Base-by-base conservation (phyloP, 345 rosid species). In the Pistacia atlantica region DNA sequence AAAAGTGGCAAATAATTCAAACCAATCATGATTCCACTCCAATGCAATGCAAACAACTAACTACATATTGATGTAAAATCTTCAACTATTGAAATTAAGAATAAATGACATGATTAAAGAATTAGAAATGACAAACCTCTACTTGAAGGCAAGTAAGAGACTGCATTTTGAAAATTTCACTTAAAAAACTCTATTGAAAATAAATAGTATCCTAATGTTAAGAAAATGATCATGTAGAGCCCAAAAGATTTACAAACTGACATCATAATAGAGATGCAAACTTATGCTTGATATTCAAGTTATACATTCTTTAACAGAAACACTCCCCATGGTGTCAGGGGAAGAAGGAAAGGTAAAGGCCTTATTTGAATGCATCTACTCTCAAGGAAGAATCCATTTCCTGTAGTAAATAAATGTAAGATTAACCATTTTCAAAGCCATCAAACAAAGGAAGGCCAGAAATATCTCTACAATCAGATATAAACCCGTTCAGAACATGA, bases 21-120 rank as follows among this genome's bases (percentile, higher is more conserved):
- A 59, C 16, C n/a, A 71, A 68, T n/a, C 35, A 73, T 17, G 13
- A 78, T 62, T 63, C 72, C 73, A 62, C 55, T 63, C 33, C 46
- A 42, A 42, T 42, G 46, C 49, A 55, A 51, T 45, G 31, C 54
- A 12, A 65, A 61, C 67, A 38, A 35, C 6, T 4, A 71, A 65
- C 7, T 48, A 11, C 59, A 63, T 49, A 74, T 33, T 18, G 25
- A 25, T 25, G 46, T 63, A 3, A 16, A 8, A 20, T 17, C 13
- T 37, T 65, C 28, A 18, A 65, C 8, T 17, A 20, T 35, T 42
- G 9, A 72, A 72, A 22, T 20, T 14, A 8, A 46, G 55, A 11
- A 48, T 48, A 45, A 20, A 11, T 38, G 25, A 65, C 16, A 65
- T 9, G 20, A 13, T 65, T 17, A 65, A 35, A 37, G 64, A 10